Evolutionary conservation across 169 alveolate species (phyloP).

Genomic region (Besnoitia besnoiti): DNA sequence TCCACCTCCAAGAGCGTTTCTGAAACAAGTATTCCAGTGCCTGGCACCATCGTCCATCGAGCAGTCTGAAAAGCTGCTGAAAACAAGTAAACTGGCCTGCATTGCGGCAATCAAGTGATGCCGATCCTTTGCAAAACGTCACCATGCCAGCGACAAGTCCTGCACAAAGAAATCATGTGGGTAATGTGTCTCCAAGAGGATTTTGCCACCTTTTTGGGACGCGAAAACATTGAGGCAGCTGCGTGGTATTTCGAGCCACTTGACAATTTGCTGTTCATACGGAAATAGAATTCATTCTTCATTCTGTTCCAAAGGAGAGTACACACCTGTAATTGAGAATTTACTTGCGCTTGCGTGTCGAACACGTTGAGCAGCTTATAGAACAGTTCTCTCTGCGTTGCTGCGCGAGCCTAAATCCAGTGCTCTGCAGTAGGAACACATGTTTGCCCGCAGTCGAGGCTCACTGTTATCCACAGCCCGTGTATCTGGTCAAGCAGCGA

Average conservation of each 20-base stretch:
- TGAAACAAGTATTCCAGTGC: constrained; percentile 45
- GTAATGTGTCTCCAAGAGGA: background rate
- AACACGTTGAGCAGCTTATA: constrained; percentile 48
- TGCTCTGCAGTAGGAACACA: background rate
- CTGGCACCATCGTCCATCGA: background rate
- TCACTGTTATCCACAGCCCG: background rate
- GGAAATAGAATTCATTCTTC: background rate
- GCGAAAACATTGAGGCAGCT: constrained; percentile 54
- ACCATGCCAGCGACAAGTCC: constrained; percentile 63
- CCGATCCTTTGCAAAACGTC: background rate
- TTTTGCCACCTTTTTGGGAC: constrained; percentile 50
- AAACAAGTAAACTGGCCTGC: background rate
- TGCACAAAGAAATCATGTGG: background rate
- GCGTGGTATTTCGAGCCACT: constrained; percentile 46
- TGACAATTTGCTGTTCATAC: background rate
- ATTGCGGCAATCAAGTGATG: background rate
- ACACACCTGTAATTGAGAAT: constrained; percentile 35
- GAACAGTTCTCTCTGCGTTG: constrained; percentile 61
- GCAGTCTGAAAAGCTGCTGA: background rate
- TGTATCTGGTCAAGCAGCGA: background rate
- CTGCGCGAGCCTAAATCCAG: background rate
- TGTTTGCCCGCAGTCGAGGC: background rate
- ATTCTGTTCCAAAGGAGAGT: background rate
- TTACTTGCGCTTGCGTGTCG: constrained; percentile 47
- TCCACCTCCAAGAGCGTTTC: constrained; percentile 44